Base-by-base conservation (phyloP, 169 alveolate genomes). In the Eimeria tenella region DNA sequence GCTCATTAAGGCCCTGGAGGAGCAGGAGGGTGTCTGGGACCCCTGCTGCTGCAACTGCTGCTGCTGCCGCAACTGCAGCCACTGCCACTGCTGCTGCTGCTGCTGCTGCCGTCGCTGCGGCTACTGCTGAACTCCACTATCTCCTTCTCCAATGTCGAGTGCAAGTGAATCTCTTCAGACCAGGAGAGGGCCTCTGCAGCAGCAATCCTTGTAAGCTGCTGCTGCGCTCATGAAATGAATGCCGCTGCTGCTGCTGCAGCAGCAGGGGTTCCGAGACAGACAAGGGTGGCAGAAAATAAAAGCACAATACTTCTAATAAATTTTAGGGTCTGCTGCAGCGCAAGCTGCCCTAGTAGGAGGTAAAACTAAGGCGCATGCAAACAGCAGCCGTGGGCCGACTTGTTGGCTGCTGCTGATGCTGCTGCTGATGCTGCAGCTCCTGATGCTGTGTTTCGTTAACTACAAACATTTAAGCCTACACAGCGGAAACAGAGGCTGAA, bases 211-310 rank as follows among this genome's bases (percentile, higher is more conserved):
- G 21, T 17, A 10, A 17, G 10, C 4, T 31, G 23, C 17, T 73
- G 82, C 23, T n/a, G 58, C 49, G 82, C 82, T n/a, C 50, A 4
- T 17, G 82, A 42, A 42, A 42, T n/a, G 50, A 42, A 31, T 5
- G 82, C 21, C 11, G 23, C 82, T 9, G 82, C 53, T 73, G 82
- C 82, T n/a, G 82, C 82, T 25, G 56, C 82, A 23, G 82, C 82
- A 23, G 82, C 82, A 23, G 82, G 55, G 4, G 82, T 52, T 73
- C 8, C 17, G 21, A 65, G 19, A 65, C 21, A 9, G 53, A 73
- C 52, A 1, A 10, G 55, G 11, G 82, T 52, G 25, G 82, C 82
- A 73, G 49, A 10, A 73, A 73, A 73, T 52, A 73, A 65, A 8
- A 65, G 23, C 17, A 65, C 19, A 65, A 65, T 5, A 6, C 3